Percentiles rank a stretch among this genome's conserved stretches.
These are phyloP conservation scores for Aspergillus tubingensis DNA, from an alignment of 2,329 filamentous ascomycete species.

Conservation along the genomic window DNA sequence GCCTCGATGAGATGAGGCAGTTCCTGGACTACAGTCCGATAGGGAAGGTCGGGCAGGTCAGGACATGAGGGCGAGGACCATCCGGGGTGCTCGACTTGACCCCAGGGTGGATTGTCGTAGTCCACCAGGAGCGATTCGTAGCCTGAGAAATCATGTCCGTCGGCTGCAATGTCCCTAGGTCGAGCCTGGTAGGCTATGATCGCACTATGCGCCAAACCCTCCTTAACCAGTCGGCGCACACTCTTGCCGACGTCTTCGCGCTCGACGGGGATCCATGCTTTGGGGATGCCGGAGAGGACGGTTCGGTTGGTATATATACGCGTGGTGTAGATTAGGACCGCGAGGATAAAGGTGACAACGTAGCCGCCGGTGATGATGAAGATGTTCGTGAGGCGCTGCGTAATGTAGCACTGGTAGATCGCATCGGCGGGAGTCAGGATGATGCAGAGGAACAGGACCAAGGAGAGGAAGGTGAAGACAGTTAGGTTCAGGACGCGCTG, in stretches of 20 bases:
- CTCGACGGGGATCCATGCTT: slow-evolving; percentile 81
- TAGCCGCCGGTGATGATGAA: slow-evolving; percentile 79
- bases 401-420: slow-evolving; percentile 73
- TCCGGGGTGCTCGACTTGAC: slow-evolving; percentile 78
- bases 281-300: slow-evolving; percentile 79
- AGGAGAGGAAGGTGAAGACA: slow-evolving; percentile 73
- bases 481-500: slow-evolving; percentile 80
- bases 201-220: slow-evolving; percentile 73
- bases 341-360: slow-evolving; percentile 68
- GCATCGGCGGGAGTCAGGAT: slow-evolving; percentile 78
- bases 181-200: slow-evolving; percentile 76
- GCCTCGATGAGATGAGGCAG: slow-evolving; percentile 89
- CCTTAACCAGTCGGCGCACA: slow-evolving; percentile 74
- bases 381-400: slow-evolving; percentile 72
- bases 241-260: slow-evolving; percentile 76
- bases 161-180: slow-evolving; percentile 60
- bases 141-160: slow-evolving; percentile 35
- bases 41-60: slow-evolving; percentile 80
- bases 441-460: slow-evolving; percentile 72
- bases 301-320: slow-evolving; percentile 85
- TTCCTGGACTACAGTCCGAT: slow-evolving; percentile 76
- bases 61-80: slow-evolving; percentile 80
- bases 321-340: slow-evolving; percentile 75
- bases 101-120: slow-evolving; percentile 66
- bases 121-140: slow-evolving; percentile 36